Evolutionary conservation across 345 rosid species (phyloP).

Genomic region (Euphorbia pulcherrima): DNA sequence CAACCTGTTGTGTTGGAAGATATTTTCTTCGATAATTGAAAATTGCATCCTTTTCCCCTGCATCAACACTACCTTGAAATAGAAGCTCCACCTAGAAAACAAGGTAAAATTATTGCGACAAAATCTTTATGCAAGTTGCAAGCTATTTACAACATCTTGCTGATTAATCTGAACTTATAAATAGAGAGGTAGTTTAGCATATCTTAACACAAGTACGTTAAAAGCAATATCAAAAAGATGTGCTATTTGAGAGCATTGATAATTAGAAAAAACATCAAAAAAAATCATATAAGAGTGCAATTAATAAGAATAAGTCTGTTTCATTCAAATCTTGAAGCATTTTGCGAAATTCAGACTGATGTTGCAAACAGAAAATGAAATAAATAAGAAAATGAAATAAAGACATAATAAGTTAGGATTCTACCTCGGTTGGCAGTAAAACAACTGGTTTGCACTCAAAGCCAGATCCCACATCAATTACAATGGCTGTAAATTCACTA

Average conservation of each 20-base stretch:
- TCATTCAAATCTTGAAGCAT: not conserved
- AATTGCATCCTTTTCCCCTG: slow-evolving; percentile 63
- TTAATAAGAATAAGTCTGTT: not conserved
- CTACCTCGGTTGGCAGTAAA: slow-evolving; percentile 88
- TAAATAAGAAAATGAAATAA: not conserved
- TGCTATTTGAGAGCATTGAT: not conserved
- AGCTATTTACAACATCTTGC: not conserved
- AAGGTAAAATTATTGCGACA: slow-evolving; percentile 19
- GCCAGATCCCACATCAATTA: slow-evolving; percentile 85
- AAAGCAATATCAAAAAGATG: not conserved
- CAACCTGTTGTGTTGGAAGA: slow-evolving; percentile 94
- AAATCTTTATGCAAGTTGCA: slow-evolving; percentile 11
- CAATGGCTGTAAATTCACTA: slow-evolving; percentile 84
- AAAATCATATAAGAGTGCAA: not conserved
- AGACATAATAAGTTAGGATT: slow-evolving; percentile 12
- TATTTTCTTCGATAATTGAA: slow-evolving; percentile 90
- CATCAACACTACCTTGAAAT: slow-evolving; percentile 55
- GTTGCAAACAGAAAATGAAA: not conserved
- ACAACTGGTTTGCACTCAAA: slow-evolving; percentile 69
- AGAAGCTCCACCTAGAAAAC: slow-evolving; percentile 81
- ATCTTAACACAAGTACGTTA: not conserved
- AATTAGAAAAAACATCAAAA: not conserved
- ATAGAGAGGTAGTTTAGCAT: not conserved
- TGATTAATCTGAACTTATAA: slow-evolving; percentile 6
- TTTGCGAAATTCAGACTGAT: not conserved